Percentiles rank a stretch among this genome's conserved stretches.
Conservation (phyloP, 306 rosid genomes). For the Alnus glutinosa region DNA sequence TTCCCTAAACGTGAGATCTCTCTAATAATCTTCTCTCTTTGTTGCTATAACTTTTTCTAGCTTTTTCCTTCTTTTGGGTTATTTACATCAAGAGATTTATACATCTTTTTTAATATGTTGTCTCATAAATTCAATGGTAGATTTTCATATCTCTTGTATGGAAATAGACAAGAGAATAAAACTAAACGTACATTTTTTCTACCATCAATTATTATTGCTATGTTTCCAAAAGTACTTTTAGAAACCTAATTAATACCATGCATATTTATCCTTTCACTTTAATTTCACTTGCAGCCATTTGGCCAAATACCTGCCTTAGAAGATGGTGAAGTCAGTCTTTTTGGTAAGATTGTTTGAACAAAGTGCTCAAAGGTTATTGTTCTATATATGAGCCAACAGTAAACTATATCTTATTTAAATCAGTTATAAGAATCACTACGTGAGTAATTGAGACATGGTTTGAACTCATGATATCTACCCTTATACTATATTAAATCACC, state of each 20-base stretch:
- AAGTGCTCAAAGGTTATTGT: background rate
- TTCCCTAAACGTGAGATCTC: conserved; percentile 21
- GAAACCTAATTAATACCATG: background rate
- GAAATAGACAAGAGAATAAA: no score
- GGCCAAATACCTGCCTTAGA: conserved; percentile 27
- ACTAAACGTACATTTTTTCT: no score
- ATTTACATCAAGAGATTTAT: background rate
- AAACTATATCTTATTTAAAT: no score
- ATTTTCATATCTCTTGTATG: no score
- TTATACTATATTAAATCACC: no score
- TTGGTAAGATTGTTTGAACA: conserved; percentile 14
- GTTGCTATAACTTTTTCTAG: background rate
- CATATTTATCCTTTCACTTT: background rate
- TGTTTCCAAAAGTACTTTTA: background rate
- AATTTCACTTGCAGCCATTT: conserved; percentile 23
- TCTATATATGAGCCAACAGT: background rate
- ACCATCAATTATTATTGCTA: background rate
- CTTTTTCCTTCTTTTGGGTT: background rate
- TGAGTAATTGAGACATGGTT: no score
- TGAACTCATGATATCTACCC: background rate
- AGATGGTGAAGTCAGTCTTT: conserved; percentile 17
- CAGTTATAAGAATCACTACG: no score
- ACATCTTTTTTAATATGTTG: no score
- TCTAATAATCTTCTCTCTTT: background rate
- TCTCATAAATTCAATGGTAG: no score